A percentile compares a stretch with the other conserved stretches of the same genome.
These are phyloP conservation scores for Globisporangium cederbergense DNA, from an alignment of 352 stramenopile species.

Conservation along the genomic window DNA sequence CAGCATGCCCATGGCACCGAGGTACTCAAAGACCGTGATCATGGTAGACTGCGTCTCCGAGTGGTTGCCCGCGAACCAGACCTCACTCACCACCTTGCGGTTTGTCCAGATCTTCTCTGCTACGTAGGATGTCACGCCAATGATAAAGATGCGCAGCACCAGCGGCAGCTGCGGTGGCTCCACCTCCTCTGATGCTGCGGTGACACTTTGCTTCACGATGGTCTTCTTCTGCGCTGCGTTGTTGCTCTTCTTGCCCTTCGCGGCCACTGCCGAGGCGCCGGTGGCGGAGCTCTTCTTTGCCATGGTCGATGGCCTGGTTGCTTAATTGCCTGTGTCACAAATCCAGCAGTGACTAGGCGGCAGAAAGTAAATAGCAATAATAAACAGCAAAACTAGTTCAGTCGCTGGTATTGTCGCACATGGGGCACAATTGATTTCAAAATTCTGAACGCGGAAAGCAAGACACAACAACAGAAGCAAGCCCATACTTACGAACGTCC, in stretches of 20 bases:
- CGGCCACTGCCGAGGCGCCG: background rate
- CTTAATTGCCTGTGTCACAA: background rate
- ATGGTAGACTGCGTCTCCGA: slow-evolving; percentile 50
- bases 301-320: background rate
- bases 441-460: slow-evolving; percentile 7
- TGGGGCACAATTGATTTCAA: slow-evolving; percentile 2
- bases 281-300: slow-evolving; percentile 8
- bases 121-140: slow-evolving; percentile 63
- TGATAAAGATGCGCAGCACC: slow-evolving; percentile 51
- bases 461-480: background rate
- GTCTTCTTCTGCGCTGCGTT: background rate
- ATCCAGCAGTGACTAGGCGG: background rate
- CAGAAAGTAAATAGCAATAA: background rate
- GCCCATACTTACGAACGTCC: background rate
- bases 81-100: slow-evolving; percentile 50
- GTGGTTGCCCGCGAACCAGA: slow-evolving; percentile 65
- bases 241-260: slow-evolving; percentile 13
- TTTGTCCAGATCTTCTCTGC: slow-evolving; percentile 83
- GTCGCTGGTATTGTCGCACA: background rate
- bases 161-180: slow-evolving; percentile 39
- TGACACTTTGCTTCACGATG: background rate
- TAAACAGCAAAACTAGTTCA: background rate
- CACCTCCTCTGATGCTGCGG: slow-evolving; percentile 15
- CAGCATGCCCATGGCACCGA: slow-evolving; percentile 72
- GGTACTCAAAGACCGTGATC: slow-evolving; percentile 75